Evolutionary conservation across 2,329 filamentous ascomycete genomes (phyloP), one percentile per base, ranked within the genome.

Genomic region (Sporothrix protearum): DNA sequence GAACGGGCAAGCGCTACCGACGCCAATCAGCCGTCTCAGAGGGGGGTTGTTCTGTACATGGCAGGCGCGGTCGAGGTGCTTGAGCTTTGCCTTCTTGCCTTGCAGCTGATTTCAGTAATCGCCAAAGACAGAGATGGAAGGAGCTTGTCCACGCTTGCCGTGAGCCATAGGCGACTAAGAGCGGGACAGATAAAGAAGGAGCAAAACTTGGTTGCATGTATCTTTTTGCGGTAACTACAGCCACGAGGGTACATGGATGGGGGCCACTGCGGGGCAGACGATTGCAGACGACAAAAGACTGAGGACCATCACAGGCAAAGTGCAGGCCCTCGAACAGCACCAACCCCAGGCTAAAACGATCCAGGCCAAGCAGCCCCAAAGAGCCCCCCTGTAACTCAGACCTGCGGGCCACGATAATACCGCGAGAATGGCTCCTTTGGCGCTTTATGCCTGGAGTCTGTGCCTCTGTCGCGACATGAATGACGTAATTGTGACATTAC

Each of bases 401-500:
- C 42, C 42, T 45, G 42, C 28, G 42, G 45, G 45, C 64, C 45
- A 47, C 45, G 19, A 16, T 51, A 51, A 36, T 51, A 51, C 64
- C 45, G 64, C 64, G 64, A 67, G 64, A 51, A 67, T 67, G 64
- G 45, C 64, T 53, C 64, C 64, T 67, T 67, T 36, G 8, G 33
- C 8, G 33, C 33, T 36, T 36, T 36, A n/a, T n/a, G n/a, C n/a
- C n/a, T n/a, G n/a, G 42, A 42, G 30, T 53, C 64, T 68, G 47
- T 51, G 64, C 47, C 64, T 28, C 30, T 39, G 64, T 25, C 22
- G 45, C 66, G 49, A 39, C 47, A 28, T 68, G 47, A 28, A 68
- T 68, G 66, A 68, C 66, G 66, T 68, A 68, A 68, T 68, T 68
- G 49, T 68, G 49, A 42, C 49, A 63, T 53, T 47, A 45, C 28